Evolutionary conservation across 192 early-diverging fungal genomes (phyloP), one percentile per base, ranked within the genome.

Genomic region (Umbelopsis vinacea): DNA sequence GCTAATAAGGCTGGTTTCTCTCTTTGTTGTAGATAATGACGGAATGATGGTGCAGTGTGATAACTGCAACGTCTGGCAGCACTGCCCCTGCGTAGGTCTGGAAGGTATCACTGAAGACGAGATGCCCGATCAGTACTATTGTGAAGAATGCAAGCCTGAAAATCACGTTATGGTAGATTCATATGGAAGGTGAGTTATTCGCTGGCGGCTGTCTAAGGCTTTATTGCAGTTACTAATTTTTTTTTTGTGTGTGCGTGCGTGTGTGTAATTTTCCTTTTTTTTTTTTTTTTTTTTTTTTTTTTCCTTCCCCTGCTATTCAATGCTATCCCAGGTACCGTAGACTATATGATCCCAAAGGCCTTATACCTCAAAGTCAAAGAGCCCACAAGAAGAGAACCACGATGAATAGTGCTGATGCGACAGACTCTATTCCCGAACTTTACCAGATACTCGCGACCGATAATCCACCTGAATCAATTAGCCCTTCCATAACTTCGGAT

Each of bases 21-120:
- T 38, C 37, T 71, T 66, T 12, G 9, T 46, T 45, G 26, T 46
- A 82, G 86, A 84, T 48, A 79, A 93, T 80, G 83, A 87, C 54
- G 85, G 88, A 66, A 82, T 91, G 67, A 95, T 95, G 96, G 93
- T 97, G 38, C 94, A 97, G 78, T 97, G 96, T 82, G 96, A 97
- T 73, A 85, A 87, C 8, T 97, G 96, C 83, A 84, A 90, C 57
- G 93, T 95, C 6, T 97, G 96, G 96, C 96, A 97, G 79, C 96
- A 97, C 76, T 91, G 92, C 66, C 87, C 92, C n/a, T 97, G 96
- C 81, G 91, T 97, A 76, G 91, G 91, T 66, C 76, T 97, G 60
- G 85, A 85, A 67, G 57, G 57, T 63, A 37, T 63, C 14, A 80
- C 85, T 76, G 87, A 89, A 66, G 83, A 89, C 52, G 89, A 92